Percentiles rank a stretch among this genome's conserved stretches.
Evolutionary conservation across 78 protist species (phyloP).

Genomic region (Dictyostelium discoideum): DNA sequence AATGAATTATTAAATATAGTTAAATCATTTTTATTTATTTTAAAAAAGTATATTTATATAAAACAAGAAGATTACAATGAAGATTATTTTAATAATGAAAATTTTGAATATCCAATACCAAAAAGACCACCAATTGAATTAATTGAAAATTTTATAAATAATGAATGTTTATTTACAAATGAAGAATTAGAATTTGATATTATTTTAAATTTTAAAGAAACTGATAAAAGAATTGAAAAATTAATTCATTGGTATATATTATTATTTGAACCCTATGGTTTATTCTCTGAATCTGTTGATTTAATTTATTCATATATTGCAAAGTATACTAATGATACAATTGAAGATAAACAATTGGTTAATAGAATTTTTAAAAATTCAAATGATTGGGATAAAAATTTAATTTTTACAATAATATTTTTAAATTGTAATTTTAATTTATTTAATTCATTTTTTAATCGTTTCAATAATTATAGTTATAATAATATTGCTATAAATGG

Average conservation of each 20-base stretch:
- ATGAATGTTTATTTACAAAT: background rate
- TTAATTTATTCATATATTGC: background rate
- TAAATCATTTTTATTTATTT: background rate
- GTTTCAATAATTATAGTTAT: background rate
- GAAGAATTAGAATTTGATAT: background rate
- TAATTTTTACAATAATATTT: too few relatives aligned
- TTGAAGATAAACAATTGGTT: background rate
- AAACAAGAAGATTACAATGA: background rate
- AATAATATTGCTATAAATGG: background rate
- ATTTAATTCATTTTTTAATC: background rate
- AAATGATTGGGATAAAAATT: background rate
- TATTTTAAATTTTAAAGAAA: background rate
- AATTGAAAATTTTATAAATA: background rate
- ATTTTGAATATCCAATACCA: background rate
- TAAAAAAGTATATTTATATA: background rate
- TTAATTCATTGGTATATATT: background rate
- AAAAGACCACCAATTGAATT: background rate
- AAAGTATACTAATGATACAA: background rate
- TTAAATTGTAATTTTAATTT: background rate
- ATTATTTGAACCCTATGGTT: background rate
- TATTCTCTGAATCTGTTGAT: background rate
- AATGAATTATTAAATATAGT: background rate
- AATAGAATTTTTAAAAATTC: background rate
- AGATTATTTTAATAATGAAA: background rate
- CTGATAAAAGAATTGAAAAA: background rate